These are phyloP conservation scores for Pulveroboletus sp. DNA, from an alignment of 768 basidiomycete species.

Conservation along the genomic window DNA sequence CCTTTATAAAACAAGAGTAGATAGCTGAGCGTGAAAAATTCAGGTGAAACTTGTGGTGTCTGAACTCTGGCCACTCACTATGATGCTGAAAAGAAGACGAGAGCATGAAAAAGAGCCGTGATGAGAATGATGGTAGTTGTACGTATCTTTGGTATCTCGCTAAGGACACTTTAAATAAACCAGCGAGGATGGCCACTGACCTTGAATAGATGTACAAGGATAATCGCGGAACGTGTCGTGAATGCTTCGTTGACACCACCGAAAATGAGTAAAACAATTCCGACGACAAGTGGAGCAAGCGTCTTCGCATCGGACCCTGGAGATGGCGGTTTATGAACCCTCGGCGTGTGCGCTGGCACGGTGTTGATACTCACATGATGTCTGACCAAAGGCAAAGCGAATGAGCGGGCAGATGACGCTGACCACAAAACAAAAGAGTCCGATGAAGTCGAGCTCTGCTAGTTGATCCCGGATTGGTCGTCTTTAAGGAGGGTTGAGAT, in stretches of 20 bases:
- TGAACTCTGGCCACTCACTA: conserved; percentile 17
- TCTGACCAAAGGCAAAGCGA: conserved; percentile 70
- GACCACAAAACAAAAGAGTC: conserved; percentile 54
- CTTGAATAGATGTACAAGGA: conserved; percentile 73
- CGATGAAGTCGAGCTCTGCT: conserved; percentile 68
- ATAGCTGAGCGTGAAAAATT: conserved; percentile 33
- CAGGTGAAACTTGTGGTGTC: background rate
- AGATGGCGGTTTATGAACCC: background rate
- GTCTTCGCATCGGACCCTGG: conserved; percentile 57
- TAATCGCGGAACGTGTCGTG: conserved; percentile 63
- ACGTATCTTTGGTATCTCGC: conserved; percentile 47
- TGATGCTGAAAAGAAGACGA: conserved; percentile 51
- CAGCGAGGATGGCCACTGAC: conserved; percentile 28
- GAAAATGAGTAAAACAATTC: conserved; percentile 46
- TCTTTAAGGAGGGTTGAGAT: conserved; percentile 61
- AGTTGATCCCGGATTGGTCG: conserved; percentile 54
- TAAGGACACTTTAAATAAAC: background rate
- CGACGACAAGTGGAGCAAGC: conserved; percentile 57
- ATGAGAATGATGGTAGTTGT: conserved; percentile 62
- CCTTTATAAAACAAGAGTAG: conserved; percentile 71
- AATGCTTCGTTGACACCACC: conserved; percentile 54
- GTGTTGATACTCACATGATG: conserved; percentile 45
- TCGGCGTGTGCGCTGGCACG: background rate
- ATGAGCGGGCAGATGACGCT: conserved; percentile 67
- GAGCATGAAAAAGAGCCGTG: conserved; percentile 56